Percentiles rank a stretch among this genome's conserved stretches.
These are phyloP conservation scores for Elsinoe fawcettii DNA, from an alignment of 2,329 filamentous ascomycete genomes.

Conservation along the genomic window DNA sequence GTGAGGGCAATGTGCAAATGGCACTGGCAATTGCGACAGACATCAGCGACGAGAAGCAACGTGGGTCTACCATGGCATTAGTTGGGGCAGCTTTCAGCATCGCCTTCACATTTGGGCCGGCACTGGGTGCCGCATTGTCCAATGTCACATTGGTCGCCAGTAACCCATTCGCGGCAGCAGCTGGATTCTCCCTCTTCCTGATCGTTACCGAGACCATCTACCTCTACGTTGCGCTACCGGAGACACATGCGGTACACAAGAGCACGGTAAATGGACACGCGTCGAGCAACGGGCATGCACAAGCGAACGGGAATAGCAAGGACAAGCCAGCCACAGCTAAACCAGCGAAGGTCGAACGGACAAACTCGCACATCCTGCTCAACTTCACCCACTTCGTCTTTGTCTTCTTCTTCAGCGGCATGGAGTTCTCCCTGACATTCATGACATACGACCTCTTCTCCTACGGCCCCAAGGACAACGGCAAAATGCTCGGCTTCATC, in stretches of 20 bases:
- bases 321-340: slow-evolving; percentile 23
- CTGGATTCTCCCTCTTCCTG: slow-evolving; percentile 74
- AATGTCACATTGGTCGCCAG: slow-evolving; percentile 68
- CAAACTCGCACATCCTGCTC: slow-evolving; percentile 75
- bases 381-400: slow-evolving; percentile 85
- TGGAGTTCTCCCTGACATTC: slow-evolving; percentile 96
- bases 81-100: slow-evolving; percentile 96
- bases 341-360: slow-evolving; percentile 42
- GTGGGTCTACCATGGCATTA: slow-evolving; percentile 89
- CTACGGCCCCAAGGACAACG: slow-evolving; percentile 72
- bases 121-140: slow-evolving; percentile 78
- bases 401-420: slow-evolving; percentile 92
- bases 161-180: slow-evolving; percentile 91
- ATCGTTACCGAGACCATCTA: slow-evolving; percentile 84
- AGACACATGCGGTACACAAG: slow-evolving; percentile 56
- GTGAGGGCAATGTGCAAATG: slow-evolving; percentile 93
- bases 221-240: slow-evolving; percentile 74
- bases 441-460: slow-evolving; percentile 93
- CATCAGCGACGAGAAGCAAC: slow-evolving; percentile 75
- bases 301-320: slow-evolving; percentile 15
- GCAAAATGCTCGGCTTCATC: slow-evolving; percentile 79
- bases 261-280: slow-evolving; percentile 23
- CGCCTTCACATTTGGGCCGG: slow-evolving; percentile 93
- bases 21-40: slow-evolving; percentile 95
- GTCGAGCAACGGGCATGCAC: slow-evolving; percentile 20